Conservation (phyloP, 2,329 filamentous ascomycete genomes). For the Phoma sp. region DNA sequence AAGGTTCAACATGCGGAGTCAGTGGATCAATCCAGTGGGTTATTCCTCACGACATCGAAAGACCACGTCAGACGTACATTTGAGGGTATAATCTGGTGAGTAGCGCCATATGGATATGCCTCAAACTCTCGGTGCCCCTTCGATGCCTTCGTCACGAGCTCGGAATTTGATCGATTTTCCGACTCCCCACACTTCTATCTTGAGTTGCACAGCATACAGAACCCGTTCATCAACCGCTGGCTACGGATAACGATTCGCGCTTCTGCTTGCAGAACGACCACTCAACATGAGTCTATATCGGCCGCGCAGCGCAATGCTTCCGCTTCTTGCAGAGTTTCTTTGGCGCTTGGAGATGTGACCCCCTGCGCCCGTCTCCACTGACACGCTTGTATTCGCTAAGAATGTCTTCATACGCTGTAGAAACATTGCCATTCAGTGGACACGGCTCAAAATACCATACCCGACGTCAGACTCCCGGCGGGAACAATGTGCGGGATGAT, state of each 20-base stretch:
- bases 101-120: not conserved
- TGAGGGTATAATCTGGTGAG: not conserved
- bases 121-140: not conserved
- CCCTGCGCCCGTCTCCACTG: not conserved
- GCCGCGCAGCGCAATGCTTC: slow-evolving; percentile 5
- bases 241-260: not conserved
- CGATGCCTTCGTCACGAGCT: not conserved
- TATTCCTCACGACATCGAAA: too few species aligned
- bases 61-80: too few species aligned
- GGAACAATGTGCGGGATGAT: slow-evolving; percentile 5
- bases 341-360: not conserved
- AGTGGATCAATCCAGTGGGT: too few species aligned
- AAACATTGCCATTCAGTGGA: not conserved
- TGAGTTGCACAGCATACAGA: not conserved
- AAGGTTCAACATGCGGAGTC: too few species aligned
- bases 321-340: not conserved
- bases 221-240: not conserved
- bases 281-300: not conserved
- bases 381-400: not conserved
- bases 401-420: not conserved
- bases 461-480: not conserved
- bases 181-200: not conserved
- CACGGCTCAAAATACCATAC: not conserved
- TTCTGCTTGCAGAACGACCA: not conserved
- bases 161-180: not conserved